phyloP scores from a whole-genome alignment of 2,329 filamentous ascomycete species.

The Fusarium liriodendri region DNA sequence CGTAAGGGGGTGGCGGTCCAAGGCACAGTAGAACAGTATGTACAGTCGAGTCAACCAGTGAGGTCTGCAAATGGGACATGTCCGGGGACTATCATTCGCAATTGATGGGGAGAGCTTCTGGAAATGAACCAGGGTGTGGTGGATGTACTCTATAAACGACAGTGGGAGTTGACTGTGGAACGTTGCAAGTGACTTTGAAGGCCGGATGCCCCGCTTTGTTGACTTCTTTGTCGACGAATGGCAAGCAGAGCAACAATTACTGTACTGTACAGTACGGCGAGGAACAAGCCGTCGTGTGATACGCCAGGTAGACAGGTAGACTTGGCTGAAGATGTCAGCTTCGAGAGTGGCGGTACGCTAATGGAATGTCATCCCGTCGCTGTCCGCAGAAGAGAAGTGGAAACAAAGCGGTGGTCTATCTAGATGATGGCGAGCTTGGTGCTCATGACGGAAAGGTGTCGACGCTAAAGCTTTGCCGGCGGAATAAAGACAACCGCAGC shows the following conservation, averaged over 20 bases:
- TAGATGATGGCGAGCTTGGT: neutral
- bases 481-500: neutral
- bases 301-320: neutral
- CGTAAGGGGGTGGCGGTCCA: neutral
- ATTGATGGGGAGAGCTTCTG: neutral
- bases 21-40: neutral
- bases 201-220: neutral
- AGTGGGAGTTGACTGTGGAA: slow-evolving; percentile 5
- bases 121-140: neutral
- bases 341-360: neutral
- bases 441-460: slow-evolving; percentile 1
- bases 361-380: slow-evolving; percentile 18
- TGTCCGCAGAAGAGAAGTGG: neutral
- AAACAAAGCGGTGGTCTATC: neutral
- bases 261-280: neutral
- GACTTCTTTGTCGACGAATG: neutral
- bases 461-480: neutral
- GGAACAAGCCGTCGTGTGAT: neutral
- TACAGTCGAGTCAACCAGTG: neutral
- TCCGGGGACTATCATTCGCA: slow-evolving; percentile 1
- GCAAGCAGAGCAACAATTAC: neutral
- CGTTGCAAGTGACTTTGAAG: slow-evolving; percentile 3
- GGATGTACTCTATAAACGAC: neutral
- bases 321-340: neutral
- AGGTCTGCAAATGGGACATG: neutral